phyloP scores from a whole-genome alignment of 2,329 filamentous ascomycete genomes.

The Nothopassalora personata region DNA sequence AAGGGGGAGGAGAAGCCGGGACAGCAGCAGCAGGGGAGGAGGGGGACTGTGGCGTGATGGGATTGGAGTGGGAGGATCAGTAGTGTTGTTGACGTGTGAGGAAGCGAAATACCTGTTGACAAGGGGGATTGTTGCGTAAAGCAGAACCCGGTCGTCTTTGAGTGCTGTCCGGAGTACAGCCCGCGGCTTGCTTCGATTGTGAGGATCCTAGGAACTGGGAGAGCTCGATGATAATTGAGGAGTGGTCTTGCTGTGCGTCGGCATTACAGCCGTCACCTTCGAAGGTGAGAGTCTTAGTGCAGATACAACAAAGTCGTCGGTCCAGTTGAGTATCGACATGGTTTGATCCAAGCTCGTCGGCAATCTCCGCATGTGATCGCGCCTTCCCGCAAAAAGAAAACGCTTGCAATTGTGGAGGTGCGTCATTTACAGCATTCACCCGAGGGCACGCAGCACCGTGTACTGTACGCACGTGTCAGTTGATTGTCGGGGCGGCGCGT shows the following conservation, averaged over 20 bases:
- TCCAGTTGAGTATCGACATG: too few relatives aligned
- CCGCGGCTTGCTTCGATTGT: too few relatives aligned
- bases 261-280: too few relatives aligned
- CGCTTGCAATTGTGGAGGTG: background rate
- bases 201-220: too few relatives aligned
- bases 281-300: too few relatives aligned
- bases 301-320: too few relatives aligned
- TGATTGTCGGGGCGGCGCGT: background rate
- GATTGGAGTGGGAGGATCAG: background rate
- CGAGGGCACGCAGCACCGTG: background rate
- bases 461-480: background rate
- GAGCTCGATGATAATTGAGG: too few relatives aligned
- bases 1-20: background rate
- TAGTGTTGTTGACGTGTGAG: background rate
- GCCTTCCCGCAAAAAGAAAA: background rate
- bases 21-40: background rate
- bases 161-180: too few relatives aligned
- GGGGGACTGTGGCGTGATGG: background rate
- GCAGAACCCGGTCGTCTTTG: too few relatives aligned
- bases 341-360: background rate
- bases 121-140: too few relatives aligned
- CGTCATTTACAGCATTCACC: background rate
- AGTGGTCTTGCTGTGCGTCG: too few relatives aligned
- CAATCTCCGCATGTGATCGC: slow-evolving; percentile 1
- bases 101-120: too few relatives aligned